Evolutionary conservation across 257 asterid species (phyloP).

Genomic region (Solanum chmielewskii): DNA sequence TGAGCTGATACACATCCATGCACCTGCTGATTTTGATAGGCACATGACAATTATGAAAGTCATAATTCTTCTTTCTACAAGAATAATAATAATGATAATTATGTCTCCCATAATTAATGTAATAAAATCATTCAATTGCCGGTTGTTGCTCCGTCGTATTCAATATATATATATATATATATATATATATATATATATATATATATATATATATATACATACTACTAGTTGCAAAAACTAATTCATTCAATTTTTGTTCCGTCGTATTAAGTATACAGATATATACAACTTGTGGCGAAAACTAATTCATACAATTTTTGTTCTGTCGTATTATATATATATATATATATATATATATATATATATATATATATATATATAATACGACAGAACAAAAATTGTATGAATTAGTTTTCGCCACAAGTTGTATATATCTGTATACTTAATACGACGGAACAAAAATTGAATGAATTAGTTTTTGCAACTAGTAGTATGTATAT

Average conservation of each 20-base stretch:
- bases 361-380: too few relatives aligned
- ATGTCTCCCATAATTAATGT: background rate
- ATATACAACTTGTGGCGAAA: background rate
- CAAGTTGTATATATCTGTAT: too few relatives aligned
- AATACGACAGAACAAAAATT: too few relatives aligned
- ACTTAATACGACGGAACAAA: too few relatives aligned
- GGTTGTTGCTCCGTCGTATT: background rate
- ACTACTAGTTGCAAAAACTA: background rate
- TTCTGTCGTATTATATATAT: too few relatives aligned
- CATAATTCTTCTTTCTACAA: background rate
- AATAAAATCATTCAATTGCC: background rate
- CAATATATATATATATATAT: background rate
- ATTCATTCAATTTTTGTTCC: background rate
- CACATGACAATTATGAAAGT: background rate
- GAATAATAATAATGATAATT: background rate
- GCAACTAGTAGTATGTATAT: too few relatives aligned
- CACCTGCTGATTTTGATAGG: constrained; percentile 9
- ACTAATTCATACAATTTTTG: too few relatives aligned
- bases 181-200: too few relatives aligned
- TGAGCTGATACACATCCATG: background rate
- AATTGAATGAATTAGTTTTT: too few relatives aligned
- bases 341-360: too few relatives aligned
- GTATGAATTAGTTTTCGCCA: too few relatives aligned
- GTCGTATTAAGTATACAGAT: background rate
- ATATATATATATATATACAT: too few relatives aligned